Evolutionary conservation across 1,139 yeast genomes (phyloP).

Genomic region (Debaryomyces robertsiae): DNA sequence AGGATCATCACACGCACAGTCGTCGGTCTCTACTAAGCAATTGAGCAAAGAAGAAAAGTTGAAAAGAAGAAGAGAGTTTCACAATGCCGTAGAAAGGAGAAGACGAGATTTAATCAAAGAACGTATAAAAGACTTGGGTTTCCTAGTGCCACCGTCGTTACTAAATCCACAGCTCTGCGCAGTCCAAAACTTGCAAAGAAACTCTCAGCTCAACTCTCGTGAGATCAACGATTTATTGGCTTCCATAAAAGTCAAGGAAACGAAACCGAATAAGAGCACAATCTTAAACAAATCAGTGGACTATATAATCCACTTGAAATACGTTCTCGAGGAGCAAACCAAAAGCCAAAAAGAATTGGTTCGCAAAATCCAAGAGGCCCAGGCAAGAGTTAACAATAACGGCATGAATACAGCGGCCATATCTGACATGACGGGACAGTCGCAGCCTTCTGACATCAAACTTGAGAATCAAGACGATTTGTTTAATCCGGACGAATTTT

Average conservation of each 20-base stretch:
- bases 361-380: conserved; percentile 18
- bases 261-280: conserved; percentile 72
- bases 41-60: conserved; percentile 70
- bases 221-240: conserved; percentile 43
- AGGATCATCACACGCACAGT: conserved; percentile 13
- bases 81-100: conserved; percentile 80
- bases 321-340: conserved; percentile 43
- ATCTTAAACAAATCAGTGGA: conserved; percentile 70
- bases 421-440: conserved; percentile 3
- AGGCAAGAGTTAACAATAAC: conserved; percentile 8
- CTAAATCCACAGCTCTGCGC: conserved; percentile 53
- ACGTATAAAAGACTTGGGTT: conserved; percentile 71
- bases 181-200: conserved; percentile 49
- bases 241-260: conserved; percentile 55
- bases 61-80: conserved; percentile 72
- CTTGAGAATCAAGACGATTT: conserved; percentile 9
- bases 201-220: conserved; percentile 29
- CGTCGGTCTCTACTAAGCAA: conserved; percentile 39
- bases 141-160: conserved; percentile 70
- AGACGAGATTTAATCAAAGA: conserved; percentile 78
- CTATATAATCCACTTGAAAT: conserved; percentile 58
- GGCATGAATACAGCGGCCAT: background rate
- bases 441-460: conserved; percentile 9
- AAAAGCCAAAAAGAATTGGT: conserved; percentile 26
- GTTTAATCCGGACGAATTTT: conserved; percentile 20